Evolutionary conservation across 306 rosid species (phyloP).

Genomic region (Myrica gale): DNA sequence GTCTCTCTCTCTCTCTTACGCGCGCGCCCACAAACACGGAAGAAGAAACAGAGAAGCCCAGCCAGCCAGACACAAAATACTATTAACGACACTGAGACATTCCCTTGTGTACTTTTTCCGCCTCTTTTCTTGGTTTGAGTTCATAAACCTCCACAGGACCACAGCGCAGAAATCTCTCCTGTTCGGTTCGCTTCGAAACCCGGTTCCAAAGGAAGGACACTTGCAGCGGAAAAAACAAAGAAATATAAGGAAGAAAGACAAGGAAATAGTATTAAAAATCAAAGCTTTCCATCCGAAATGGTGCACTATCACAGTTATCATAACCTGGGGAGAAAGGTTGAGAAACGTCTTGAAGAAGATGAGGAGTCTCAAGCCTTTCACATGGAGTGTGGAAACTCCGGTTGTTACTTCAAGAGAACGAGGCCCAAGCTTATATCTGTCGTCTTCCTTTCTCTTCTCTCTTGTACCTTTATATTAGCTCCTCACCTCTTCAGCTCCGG

Average conservation of each 20-base stretch:
- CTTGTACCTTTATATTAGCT: constrained; percentile 46
- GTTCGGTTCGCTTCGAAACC: not conserved
- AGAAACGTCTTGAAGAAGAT: constrained; percentile 32
- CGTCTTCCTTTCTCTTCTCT: constrained; percentile 57
- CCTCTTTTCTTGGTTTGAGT: not conserved
- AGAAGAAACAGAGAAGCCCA: not conserved
- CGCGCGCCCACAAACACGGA: too few species aligned
- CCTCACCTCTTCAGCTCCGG: constrained; percentile 48
- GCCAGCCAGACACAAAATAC: too few species aligned
- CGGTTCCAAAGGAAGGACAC: not conserved
- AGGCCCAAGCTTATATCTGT: constrained; percentile 57
- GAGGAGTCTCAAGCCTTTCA: constrained; percentile 47
- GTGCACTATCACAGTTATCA: constrained; percentile 52
- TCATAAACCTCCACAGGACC: too few species aligned
- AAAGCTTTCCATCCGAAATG: constrained; percentile 40
- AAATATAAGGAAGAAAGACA: not conserved
- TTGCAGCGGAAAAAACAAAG: not conserved
- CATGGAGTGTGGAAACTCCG: constrained; percentile 43
- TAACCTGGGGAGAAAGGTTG: constrained; percentile 37
- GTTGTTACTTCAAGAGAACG: constrained; percentile 47
- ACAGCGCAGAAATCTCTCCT: not conserved
- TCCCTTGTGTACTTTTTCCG: not conserved
- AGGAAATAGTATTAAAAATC: constrained; percentile 2
- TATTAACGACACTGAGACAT: too few species aligned
- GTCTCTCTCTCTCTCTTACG: not conserved